phyloP scores from a whole-genome alignment of 805 yeast genomes.

The Myxozyma monticola region DNA sequence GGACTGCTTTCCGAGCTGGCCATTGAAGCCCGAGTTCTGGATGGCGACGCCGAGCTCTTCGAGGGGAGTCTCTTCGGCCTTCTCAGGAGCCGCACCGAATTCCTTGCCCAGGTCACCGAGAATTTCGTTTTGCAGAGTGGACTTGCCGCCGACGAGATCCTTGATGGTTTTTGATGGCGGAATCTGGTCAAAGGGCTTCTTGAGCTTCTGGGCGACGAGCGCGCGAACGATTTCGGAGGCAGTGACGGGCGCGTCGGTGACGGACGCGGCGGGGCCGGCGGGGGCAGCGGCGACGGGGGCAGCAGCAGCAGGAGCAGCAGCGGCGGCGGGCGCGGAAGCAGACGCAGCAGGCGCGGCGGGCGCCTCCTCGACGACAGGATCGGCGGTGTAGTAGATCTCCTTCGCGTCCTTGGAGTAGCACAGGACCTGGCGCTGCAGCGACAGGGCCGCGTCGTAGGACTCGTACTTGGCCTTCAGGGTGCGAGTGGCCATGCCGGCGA shows the following conservation, averaged over 20 bases:
- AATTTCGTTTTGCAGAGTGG: conserved; percentile 97
- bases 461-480: conserved; percentile 94
- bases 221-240: conserved; percentile 83
- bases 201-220: conserved; percentile 91
- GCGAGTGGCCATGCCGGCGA: conserved; percentile 98
- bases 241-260: conserved; percentile 87
- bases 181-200: conserved; percentile 81
- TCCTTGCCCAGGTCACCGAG: conserved; percentile 98
- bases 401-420: conserved; percentile 95
- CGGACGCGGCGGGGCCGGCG: conserved; percentile 75
- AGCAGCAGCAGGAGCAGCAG: conserved; percentile 57
- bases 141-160: conserved; percentile 97
- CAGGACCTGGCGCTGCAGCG: conserved; percentile 88
- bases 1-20: conserved; percentile 91
- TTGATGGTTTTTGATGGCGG: conserved; percentile 92
- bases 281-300: conserved; percentile 61
- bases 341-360: conserved; percentile 35
- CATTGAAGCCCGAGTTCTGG: conserved; percentile 79
- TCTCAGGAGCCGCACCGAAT: conserved; percentile 96
- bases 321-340: conserved; percentile 59
- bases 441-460: conserved; percentile 94
- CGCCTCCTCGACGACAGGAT: conserved; percentile 39
- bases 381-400: conserved; percentile 88
- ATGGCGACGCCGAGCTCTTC: conserved; percentile 93
- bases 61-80: conserved; percentile 97